Base-by-base conservation (phyloP, 2,329 filamentous ascomycete genomes). In the Trichoderma endophyticum region DNA sequence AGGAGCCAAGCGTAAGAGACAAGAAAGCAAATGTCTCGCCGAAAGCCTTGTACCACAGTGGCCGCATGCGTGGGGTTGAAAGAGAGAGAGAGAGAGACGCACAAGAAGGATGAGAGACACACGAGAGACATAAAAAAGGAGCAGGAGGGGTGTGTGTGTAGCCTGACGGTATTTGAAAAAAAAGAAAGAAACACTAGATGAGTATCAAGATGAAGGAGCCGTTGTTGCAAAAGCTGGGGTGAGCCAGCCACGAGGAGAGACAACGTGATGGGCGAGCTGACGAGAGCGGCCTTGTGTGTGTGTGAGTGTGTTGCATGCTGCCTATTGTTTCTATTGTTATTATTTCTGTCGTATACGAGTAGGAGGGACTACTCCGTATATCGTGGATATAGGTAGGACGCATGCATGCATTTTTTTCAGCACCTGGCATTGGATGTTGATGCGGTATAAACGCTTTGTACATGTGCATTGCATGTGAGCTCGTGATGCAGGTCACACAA, bases 401-500 rank as follows among this genome's bases (percentile, higher is more conserved):
- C 56, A 32, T 59, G 56, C 56, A 21, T 32, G 34, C 34, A 36
- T 36, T 36, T 21, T 18, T 21, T 60, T 60, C 28, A 32, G 11
- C 15, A 60, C 6, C 8, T 28, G 28, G 30, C 57, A 6, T 32
- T 60, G 11, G 4, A 14, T 21, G 21, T 51, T 24, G 43, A 51
- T 60, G 54, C 30, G 56, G 56, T 59, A 30, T 30, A 59, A 32
- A 30, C 24, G 18, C 18, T 9, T 57, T 32, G 56, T 59, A 32
- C 18, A 60, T 21, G 57, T 24, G 57, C 57, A 60, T 32, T 14
- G 57, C 48, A 34, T 34, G 24, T 54, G 26, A 30, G 26, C 65
- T 69, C 65, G 65, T 69, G 65, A 69, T 69, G 65, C 28, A 69
- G 56, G 65, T 69, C 65, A 69, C 65, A 60, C 54, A 48, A 9